These are phyloP conservation scores for Eremothecium sinecaudum DNA, from an alignment of 1,139 yeast species.

Conservation along the genomic window DNA sequence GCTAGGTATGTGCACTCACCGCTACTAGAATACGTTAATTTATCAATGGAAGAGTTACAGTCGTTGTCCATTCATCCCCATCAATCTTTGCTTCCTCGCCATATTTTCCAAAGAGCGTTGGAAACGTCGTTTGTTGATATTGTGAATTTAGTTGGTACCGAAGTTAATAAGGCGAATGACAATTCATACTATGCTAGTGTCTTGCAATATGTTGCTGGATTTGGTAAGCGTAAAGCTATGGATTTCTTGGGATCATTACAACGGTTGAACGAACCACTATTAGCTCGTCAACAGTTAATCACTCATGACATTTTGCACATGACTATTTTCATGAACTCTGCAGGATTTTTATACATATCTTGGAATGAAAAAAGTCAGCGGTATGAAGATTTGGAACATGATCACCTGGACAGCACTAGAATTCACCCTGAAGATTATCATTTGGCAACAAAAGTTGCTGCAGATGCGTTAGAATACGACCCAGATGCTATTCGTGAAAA, in stretches of 20 bases:
- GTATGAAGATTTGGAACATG: conserved; percentile 53
- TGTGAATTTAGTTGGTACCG: conserved; percentile 86
- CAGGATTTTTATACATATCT: conserved; percentile 80
- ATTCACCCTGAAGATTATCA: conserved; percentile 98
- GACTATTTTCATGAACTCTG: conserved; percentile 79
- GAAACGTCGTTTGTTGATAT: conserved; percentile 84
- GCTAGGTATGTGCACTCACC: conserved; percentile 92
- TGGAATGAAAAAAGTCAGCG: conserved; percentile 40
- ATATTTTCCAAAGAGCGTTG: conserved; percentile 53
- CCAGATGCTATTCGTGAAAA: conserved; percentile 85
- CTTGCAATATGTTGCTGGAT: conserved; percentile 74
- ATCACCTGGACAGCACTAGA: conserved; percentile 84
- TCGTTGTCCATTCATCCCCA: conserved; percentile 67
- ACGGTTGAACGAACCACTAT: conserved; percentile 48
- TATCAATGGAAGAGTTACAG: conserved; percentile 56
- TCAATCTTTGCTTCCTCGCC: conserved; percentile 63
- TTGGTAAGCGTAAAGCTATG: conserved; percentile 92
- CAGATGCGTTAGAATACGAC: conserved; percentile 91
- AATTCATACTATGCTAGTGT: conserved; percentile 55
- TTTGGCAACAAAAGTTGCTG: conserved; percentile 92
- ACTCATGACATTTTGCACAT: conserved; percentile 73
- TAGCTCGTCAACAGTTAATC: conserved; percentile 62
- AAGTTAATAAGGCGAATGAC: conserved; percentile 81
- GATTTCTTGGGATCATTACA: conserved; percentile 79
- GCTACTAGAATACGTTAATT: conserved; percentile 71